Evolutionary conservation across 2,329 filamentous ascomycete species (phyloP), one percentile per base, ranked within the genome.

Genomic region (Aspergillus alliaceus): DNA sequence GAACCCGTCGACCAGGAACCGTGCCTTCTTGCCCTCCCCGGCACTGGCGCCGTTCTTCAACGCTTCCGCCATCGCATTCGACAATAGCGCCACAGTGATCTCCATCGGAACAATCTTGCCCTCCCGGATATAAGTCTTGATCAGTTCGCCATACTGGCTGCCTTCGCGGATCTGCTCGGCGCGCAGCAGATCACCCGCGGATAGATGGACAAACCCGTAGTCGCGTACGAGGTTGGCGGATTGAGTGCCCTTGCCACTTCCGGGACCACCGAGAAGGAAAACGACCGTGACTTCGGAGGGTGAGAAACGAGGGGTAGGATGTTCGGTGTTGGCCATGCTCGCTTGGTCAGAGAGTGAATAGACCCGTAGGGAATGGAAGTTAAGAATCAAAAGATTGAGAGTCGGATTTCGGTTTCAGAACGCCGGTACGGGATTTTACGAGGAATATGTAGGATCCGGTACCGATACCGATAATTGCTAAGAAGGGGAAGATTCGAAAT

Each of bases 51-150:
- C 75, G 56, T 81, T 77, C 55, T 81, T 71, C 52, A 96, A 85
- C 12, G 84, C 82, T 8, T 84, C 86, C 56, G 82, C 83, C 91
- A 99, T 98, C 57, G 93, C 91, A 76, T 96, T 96, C 78, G 97
- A 93, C 42, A 99, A 84, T 34, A 99, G 80, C 69, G 93, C 89
- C 58, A 99, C 89, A 5, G 95, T 99, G 51, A 98, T 92, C 76
- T 98, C 93, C 91, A 96, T 96, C n/a, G 95, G 95, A 62, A 99
- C 95, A 75, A 99, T 99, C 67, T 87, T 87, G 58, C 95, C 95
- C 73, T 99, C 89, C 72, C 89, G 90, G 82, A 99, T 99, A 80
- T 95, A 93, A 66, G 89, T 84, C 74, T 89, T 89, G 84, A 99
- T 99, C 79, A 98, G 84, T 64, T 92, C 86, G 73, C 95, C 95